Evolutionary conservation across 257 asterid genomes (phyloP), one percentile per base, ranked within the genome.

Genomic region (Nicotiana benthamiana): DNA sequence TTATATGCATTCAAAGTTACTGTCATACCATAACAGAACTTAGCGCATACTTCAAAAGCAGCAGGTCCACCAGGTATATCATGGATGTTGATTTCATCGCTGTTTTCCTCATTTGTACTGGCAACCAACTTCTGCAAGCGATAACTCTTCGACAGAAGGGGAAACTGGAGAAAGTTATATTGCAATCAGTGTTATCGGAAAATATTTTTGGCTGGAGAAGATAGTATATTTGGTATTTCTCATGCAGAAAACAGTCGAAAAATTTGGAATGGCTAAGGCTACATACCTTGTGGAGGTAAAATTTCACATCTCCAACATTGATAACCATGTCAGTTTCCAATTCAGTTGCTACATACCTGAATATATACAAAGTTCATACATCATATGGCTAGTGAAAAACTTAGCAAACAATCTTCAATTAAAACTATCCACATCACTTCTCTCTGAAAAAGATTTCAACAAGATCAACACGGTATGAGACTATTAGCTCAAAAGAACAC

Each of bases 1-100:
- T 93, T 93, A 70, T 93, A 93, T 0, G 98, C 96, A 46, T 91
- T 93, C 20, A 94, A 93, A 6, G 97, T 94, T 18, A 91, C 97
- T 2, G 86, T 82, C 97, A 94, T 94, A 8, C 97, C 95, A 12
- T 94, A 94, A 83, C 98, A 94, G 85, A 91, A 94, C 77, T 91
- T 94, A 0, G 91, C 92, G 8, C 98, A 94, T 46, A 94, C 90
- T 77, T 94, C 98, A 63, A 94, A 94, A 15, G 97, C 92, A 18
- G 89, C 87, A 15, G 97, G 91, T 20, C 97, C 97, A 13, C 97
- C 97, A 9, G 97, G 97, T 27, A 93, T 86, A 68, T 90, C 94
- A 5, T 86, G 87, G 83, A 93, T 84, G 86, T 83, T 65, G 32
- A 91, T 83, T 74, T 89, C 90, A 57, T 90, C 91, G 12, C 5